phyloP scores from a whole-genome alignment of 495 filamentous ascomycete genomes.

The Durotheca rogersii region DNA sequence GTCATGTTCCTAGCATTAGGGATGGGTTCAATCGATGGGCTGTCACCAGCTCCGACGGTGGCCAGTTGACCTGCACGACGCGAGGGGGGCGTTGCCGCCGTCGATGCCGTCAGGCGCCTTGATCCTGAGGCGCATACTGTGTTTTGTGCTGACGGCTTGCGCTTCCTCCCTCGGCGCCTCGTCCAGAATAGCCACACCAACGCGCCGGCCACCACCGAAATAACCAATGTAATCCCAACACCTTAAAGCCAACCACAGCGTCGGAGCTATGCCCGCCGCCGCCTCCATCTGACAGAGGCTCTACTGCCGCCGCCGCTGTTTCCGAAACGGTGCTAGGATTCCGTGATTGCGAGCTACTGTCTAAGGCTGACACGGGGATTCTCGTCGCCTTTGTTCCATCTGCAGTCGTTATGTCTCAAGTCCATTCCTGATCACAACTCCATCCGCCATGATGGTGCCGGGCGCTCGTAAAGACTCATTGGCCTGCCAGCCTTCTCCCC shows the following conservation, averaged over 20 bases:
- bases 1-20: too few relatives aligned
- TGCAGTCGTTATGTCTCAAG: neutral
- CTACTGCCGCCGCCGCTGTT: slow-evolving; percentile 1
- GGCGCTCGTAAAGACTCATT: slow-evolving; percentile 8
- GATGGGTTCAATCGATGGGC: too few relatives aligned
- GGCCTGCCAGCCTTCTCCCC: slow-evolving; percentile 10
- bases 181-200: slow-evolving; percentile 17
- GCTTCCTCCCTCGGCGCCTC: slow-evolving; percentile 9
- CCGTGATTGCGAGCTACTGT: neutral
- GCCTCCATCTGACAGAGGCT: neutral
- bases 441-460: slow-evolving; percentile 26
- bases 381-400: neutral
- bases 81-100: slow-evolving; percentile 1
- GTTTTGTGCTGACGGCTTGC: neutral
- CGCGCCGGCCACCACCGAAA: slow-evolving; percentile 5
- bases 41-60: slow-evolving; percentile 12
- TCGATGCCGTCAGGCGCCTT: neutral
- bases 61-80: slow-evolving; percentile 10
- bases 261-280: slow-evolving; percentile 5
- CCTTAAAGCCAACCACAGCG: slow-evolving; percentile 16
- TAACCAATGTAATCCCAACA: slow-evolving; percentile 6
- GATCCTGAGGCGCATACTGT: neutral
- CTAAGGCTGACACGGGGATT: neutral
- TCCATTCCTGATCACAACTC: slow-evolving; percentile 10
- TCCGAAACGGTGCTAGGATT: slow-evolving; percentile 6